Conservation (phyloP, 2,329 filamentous ascomycete species). For the Capronia epimyces region DNA sequence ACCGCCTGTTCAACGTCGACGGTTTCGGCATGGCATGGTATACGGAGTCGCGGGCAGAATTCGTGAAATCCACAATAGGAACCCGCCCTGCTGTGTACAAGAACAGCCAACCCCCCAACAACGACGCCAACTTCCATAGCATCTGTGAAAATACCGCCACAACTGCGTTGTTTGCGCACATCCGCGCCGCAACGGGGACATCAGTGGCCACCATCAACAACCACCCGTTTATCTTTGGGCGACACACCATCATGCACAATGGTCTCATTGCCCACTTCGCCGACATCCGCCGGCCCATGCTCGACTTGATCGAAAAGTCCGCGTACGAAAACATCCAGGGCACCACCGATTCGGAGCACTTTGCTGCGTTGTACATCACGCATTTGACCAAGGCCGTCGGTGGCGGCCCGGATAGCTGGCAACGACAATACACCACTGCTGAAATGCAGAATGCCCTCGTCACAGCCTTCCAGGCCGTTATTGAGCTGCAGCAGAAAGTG, state of each 20-base stretch:
- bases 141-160: conserved; percentile 50
- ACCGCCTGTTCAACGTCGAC: conserved; percentile 52
- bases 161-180: conserved; percentile 49
- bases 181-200: conserved; percentile 47
- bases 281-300: conserved; percentile 44
- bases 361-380: conserved; percentile 41
- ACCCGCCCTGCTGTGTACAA: conserved; percentile 48
- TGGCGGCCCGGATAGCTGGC: conserved; percentile 36
- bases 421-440: conserved; percentile 39
- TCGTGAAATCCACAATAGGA: conserved; percentile 22
- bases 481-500: conserved; percentile 41
- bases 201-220: conserved; percentile 49
- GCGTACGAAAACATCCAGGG: conserved; percentile 47
- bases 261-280: conserved; percentile 47
- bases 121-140: conserved; percentile 51
- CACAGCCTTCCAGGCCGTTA: conserved; percentile 40
- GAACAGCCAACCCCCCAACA: conserved; percentile 47
- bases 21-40: conserved; percentile 54
- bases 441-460: conserved; percentile 45
- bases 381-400: conserved; percentile 25
- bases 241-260: conserved; percentile 54
- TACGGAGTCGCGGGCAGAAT: conserved; percentile 42
- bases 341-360: conserved; percentile 50
- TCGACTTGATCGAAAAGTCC: conserved; percentile 43
- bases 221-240: conserved; percentile 52